Base-by-base conservation (phyloP, 768 basidiomycete species). In the Cystofilobasidium ferigula region DNA sequence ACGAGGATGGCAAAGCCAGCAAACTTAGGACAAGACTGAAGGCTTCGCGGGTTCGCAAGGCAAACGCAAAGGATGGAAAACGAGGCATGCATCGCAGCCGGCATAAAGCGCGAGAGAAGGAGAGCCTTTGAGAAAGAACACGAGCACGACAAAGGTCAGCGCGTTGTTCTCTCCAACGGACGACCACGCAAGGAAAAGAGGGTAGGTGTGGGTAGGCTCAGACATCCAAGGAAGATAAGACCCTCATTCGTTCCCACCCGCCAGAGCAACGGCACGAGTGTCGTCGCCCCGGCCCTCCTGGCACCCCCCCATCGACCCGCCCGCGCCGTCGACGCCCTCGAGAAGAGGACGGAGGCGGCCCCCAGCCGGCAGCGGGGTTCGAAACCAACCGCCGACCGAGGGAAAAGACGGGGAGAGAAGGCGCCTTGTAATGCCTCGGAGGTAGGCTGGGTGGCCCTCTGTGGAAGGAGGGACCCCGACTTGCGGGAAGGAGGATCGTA, bases 401-500 rank as follows among this genome's bases (percentile, higher is more conserved):
- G 56, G 63, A 40, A 18, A 47, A 38, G 28, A 34, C 40, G 26
- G 36, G 63, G 56, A 64, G 63, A 59, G 30, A 30, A 38, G 51
- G 30, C 26, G 30, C 28, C 51, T 57, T 16, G 24, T n/a, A n/a
- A n/a, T 26, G 47, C 34, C 51, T 43, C 28, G 38, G 45, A 47
- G 63, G 35, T 9, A 26, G 63, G 54, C 42, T 38, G 57, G 32
- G 38, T 43, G 56, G 63, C 54, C 57, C 28, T 47, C 38, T 56
- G n/a, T 22, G 28, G 16, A 32, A 43, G 42, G 43, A 35, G 14
- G 47, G 63, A 64, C 63, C 54, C 63, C 53, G 30, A 48, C 51
- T 63, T 63, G 62, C 62, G 36, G 62, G 62, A 51, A 51, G 48
- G 63, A 43, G 63, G 42, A 64, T 34, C 57, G 63, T 64, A 64